Evolutionary conservation across 225 moss, liverwort and hornwort genomes (phyloP).

Genomic region (Ulota crispa): DNA sequence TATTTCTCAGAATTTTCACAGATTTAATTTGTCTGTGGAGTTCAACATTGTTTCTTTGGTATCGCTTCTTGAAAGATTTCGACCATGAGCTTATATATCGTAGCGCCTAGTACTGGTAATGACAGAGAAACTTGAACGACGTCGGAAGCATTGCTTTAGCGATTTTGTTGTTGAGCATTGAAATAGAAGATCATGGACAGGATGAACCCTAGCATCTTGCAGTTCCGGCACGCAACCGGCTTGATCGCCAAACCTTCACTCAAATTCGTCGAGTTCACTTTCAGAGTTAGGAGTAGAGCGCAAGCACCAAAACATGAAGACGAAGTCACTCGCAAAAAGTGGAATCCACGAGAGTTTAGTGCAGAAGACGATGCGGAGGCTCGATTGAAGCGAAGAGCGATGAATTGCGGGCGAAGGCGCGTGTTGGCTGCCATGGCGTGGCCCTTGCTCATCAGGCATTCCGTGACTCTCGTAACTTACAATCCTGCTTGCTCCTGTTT

Average conservation of each 20-base stretch:
- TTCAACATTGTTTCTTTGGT: neutral
- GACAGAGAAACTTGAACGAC: constrained; percentile 13
- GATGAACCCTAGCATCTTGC: constrained; percentile 29
- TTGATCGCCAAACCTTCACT: constrained; percentile 31
- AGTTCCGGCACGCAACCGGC: constrained; percentile 25
- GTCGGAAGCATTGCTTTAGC: neutral
- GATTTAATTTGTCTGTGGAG: neutral
- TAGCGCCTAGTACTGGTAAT: constrained; percentile 8
- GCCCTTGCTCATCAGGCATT: constrained; percentile 43
- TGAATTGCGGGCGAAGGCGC: constrained; percentile 40
- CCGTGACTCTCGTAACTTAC: constrained; percentile 31
- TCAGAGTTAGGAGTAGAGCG: constrained; percentile 22
- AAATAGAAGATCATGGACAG: constrained; percentile 36
- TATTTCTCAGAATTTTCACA: neutral
- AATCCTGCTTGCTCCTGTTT: neutral
- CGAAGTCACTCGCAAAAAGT: constrained; percentile 14
- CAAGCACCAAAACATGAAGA: constrained; percentile 31
- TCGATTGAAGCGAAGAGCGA: constrained; percentile 22
- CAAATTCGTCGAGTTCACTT: constrained; percentile 23
- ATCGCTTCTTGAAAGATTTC: neutral
- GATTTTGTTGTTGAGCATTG: constrained; percentile 4
- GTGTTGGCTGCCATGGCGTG: constrained; percentile 49
- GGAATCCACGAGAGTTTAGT: neutral
- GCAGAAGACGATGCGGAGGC: constrained; percentile 19
- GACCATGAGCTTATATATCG: neutral